Base-by-base conservation (phyloP, 768 basidiomycete species). In the Amanita subjunquillea region DNA sequence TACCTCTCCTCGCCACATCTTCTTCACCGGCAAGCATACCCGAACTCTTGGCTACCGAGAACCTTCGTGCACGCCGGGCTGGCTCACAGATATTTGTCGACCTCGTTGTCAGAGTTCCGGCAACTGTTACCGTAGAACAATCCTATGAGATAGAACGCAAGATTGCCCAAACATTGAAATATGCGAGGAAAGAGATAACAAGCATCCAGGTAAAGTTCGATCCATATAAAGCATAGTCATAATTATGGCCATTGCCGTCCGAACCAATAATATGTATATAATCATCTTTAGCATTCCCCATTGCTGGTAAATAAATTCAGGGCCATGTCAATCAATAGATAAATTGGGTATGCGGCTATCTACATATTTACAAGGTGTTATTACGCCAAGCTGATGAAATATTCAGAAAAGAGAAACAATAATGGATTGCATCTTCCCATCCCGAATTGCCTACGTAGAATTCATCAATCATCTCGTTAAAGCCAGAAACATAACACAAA, bases 21-120 rank as follows among this genome's bases (percentile, higher is more conserved):
- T 46, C 58, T 20, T 40, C 58, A 20, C 17, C 60, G 30, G 55
- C 64, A 58, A 59, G 37, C 43, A 54, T 58, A 39, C 56, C 63
- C 40, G 64, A 59, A 32, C 63, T 87, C 27, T 65, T 78, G 8
- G 73, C 67, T 1, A 63, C 85, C 51, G 69, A 64, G 51, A 66
- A 80, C 53, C 61, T 93, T 53, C 82, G 87, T 38, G 87, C 89
- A 38, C 82, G 83, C 58, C 81, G 85, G 30, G 79, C 85, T 8
- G 87, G 92, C 29, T 90, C 92, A 7, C 66, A 85, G 55, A 80
- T 94, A 55, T 85, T 82, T 51, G 85, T 97, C 6, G 91, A 97
- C 67, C 70, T 97, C 48, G 79, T 77, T 4, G 87, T 85, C 29
- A 76, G 80, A 32, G 87, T 98, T 0, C 77, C 84, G 13, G 67